Evolutionary conservation across 768 basidiomycete species (phyloP).

Genomic region (Rhizopogon rudus): DNA sequence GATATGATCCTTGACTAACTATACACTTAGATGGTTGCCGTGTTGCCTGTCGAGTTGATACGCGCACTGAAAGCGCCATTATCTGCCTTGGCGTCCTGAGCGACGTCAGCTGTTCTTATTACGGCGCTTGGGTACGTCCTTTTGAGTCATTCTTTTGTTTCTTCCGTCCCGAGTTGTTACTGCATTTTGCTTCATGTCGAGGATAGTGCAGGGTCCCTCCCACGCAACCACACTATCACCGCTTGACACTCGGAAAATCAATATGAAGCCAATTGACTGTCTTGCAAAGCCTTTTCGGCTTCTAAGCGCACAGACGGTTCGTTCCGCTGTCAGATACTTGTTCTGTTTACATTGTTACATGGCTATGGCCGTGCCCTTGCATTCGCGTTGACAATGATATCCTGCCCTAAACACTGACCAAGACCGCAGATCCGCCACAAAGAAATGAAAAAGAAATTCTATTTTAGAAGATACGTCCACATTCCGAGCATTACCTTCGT

Average conservation of each 20-base stretch:
- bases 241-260: conserved; percentile 33
- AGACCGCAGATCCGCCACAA: neutral
- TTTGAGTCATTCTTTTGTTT: neutral
- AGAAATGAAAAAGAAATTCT: neutral
- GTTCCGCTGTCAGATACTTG: conserved; percentile 63
- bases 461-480: neutral
- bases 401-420: neutral
- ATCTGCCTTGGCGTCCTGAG: conserved; percentile 6
- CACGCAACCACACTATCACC: conserved; percentile 34
- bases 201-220: conserved; percentile 31
- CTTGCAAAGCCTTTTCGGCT: conserved; percentile 17
- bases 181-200: conserved; percentile 17
- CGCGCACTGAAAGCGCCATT: conserved; percentile 13
- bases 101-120: conserved; percentile 6
- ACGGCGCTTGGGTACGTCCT: conserved; percentile 4
- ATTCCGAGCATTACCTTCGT: conserved; percentile 1
- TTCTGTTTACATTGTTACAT: neutral
- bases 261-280: conserved; percentile 58
- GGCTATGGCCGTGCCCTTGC: neutral
- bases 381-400: neutral
- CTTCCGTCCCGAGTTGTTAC: conserved; percentile 15
- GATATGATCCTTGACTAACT: neutral
- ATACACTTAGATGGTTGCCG: conserved; percentile 15
- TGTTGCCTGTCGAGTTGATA: conserved; percentile 22
- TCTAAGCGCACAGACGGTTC: conserved; percentile 39